phyloP scores from a whole-genome alignment of 257 asterid species.

The Plectranthus barbatus region DNA sequence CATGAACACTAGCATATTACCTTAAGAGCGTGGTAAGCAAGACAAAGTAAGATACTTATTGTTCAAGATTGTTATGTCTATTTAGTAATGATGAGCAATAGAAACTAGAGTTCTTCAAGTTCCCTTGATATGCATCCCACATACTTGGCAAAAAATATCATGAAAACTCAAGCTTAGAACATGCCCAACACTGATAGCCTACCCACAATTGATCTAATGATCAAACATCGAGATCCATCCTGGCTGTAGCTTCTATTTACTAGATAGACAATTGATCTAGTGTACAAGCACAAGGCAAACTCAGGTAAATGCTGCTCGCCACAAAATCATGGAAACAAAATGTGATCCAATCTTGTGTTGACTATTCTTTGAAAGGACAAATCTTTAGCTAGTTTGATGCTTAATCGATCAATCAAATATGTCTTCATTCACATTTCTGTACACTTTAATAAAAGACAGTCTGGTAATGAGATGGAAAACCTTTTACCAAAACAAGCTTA shows the following conservation, averaged over 20 bases:
- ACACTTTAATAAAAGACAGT: not conserved
- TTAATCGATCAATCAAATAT: not conserved
- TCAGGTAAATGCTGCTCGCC: no score
- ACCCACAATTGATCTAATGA: not conserved
- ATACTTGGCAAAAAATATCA: no score
- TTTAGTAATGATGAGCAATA: not conserved
- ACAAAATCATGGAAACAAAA: not conserved
- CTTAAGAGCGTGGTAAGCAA: no score
- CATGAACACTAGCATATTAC: no score
- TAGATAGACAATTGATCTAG: not conserved
- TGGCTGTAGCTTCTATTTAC: not conserved
- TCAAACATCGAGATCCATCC: not conserved
- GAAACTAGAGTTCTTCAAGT: no score
- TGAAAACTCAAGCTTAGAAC: no score
- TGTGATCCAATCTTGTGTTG: not conserved
- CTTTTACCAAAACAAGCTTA: not conserved
- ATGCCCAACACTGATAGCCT: not conserved
- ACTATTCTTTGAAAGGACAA: not conserved
- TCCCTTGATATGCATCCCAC: no score
- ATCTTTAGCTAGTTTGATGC: not conserved
- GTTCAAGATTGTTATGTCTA: not conserved
- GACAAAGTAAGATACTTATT: no score
- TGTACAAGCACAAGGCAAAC: not conserved
- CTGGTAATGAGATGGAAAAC: no score
- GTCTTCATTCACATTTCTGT: not conserved